Conservation (phyloP, 805 yeast species). For the Pichia rugopelliculosa region DNA sequence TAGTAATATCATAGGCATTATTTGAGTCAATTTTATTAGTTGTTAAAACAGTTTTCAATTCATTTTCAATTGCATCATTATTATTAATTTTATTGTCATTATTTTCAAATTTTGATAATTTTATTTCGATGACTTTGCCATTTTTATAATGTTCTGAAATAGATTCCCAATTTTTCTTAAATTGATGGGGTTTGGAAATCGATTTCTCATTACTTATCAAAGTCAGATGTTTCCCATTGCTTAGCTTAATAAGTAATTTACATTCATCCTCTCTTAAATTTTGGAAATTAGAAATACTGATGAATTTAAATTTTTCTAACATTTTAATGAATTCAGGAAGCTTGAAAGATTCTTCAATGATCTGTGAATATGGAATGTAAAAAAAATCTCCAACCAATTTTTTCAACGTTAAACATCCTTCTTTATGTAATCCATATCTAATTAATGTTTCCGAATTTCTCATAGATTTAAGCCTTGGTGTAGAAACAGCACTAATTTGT, state of each 20-base stretch:
- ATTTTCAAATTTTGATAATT: not conserved
- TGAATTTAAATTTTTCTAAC: not conserved
- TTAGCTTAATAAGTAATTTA: not conserved
- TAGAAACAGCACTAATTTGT: not conserved
- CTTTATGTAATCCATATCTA: conserved; percentile 4
- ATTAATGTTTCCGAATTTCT: not conserved
- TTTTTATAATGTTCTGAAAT: not conserved
- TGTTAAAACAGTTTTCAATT: not conserved
- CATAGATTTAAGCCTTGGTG: not conserved
- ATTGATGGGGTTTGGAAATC: not conserved
- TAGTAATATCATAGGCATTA: not conserved
- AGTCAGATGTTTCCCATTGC: not conserved
- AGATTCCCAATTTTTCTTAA: conserved; percentile 1
- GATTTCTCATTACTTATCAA: not conserved
- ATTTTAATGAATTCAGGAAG: not conserved
- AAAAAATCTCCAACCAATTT: not conserved
- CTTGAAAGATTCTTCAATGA: not conserved
- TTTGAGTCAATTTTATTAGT: not conserved
- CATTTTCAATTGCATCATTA: not conserved
- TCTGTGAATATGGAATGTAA: conserved; percentile 1
- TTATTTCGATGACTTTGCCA: not conserved
- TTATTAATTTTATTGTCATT: not conserved
- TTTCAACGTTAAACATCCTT: not conserved
- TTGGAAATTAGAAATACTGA: conserved; percentile 1
- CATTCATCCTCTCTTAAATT: conserved; percentile 2